Conservation (phyloP, 352 stramenopile genomes). For the Globisporangium abappressorium region DNA sequence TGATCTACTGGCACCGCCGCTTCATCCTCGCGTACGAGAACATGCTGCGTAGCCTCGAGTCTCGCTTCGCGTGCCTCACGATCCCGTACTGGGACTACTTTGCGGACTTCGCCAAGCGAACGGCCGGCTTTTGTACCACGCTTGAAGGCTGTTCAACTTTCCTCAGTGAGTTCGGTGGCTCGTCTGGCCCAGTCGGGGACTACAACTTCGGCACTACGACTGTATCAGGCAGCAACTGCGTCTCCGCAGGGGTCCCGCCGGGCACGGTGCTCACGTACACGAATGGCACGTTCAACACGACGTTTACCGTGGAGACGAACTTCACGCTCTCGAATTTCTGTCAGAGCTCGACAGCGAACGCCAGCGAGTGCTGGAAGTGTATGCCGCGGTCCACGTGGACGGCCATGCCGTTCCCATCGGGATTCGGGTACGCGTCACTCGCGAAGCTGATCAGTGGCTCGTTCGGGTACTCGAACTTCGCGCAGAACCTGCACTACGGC, state of each 20-base stretch:
- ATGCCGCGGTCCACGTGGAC: conserved; percentile 57
- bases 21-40: conserved; percentile 72
- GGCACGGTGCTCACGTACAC: conserved; percentile 13
- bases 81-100: conserved; percentile 84
- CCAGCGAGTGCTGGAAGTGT: conserved; percentile 38
- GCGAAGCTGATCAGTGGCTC: conserved; percentile 40
- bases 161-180: conserved; percentile 60
- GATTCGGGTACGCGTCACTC: conserved; percentile 54
- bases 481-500: conserved; percentile 53
- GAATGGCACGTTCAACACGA: conserved; percentile 9
- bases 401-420: conserved; percentile 39
- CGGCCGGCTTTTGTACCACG: conserved; percentile 29
- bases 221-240: conserved; percentile 21
- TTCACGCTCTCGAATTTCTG: conserved; percentile 46
- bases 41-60: conserved; percentile 64
- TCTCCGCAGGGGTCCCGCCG: conserved; percentile 1
- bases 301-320: conserved; percentile 10
- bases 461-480: conserved; percentile 47
- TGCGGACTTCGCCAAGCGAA: conserved; percentile 50
- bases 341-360: conserved; percentile 36
- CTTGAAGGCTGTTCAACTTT: conserved; percentile 63
- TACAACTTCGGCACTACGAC: conserved; percentile 26
- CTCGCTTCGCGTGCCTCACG: conserved; percentile 61
- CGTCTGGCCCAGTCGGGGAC: conserved; percentile 13
- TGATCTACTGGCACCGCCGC: conserved; percentile 71